phyloP scores from a whole-genome alignment of 352 stramenopile species.

The Pythium dissimile region DNA sequence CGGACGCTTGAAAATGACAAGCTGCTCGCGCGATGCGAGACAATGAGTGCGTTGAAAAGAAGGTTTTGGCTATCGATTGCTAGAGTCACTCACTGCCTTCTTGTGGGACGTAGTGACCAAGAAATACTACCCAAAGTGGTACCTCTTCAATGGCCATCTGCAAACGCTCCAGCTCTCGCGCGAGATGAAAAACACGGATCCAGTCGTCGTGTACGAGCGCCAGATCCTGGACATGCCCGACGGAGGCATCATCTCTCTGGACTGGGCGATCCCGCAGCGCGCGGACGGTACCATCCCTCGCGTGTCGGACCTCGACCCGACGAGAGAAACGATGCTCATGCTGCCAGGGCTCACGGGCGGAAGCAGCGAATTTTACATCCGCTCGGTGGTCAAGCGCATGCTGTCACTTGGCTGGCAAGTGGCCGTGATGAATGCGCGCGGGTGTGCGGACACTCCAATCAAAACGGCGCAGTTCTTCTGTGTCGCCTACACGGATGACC shows the following conservation, averaged over 20 bases:
- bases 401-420: constrained; percentile 54
- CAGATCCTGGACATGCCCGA: constrained; percentile 61
- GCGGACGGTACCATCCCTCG: constrained; percentile 14
- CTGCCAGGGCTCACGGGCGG: constrained; percentile 59
- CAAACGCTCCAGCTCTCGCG: constrained; percentile 53
- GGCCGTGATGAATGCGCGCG: constrained; percentile 69
- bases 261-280: constrained; percentile 57
- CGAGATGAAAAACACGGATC: constrained; percentile 37
- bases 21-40: constrained; percentile 34
- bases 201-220: constrained; percentile 47
- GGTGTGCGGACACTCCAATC: constrained; percentile 61
- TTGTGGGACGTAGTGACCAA: background rate
- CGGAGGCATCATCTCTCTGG: constrained; percentile 63
- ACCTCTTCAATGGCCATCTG: constrained; percentile 64
- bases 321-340: constrained; percentile 40
- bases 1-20: constrained; percentile 30
- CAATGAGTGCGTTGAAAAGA: constrained; percentile 36
- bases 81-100: no score
- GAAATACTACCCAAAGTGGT: constrained; percentile 60
- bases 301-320: constrained; percentile 32
- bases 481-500: constrained; percentile 63
- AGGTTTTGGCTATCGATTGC: background rate
- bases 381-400: constrained; percentile 38
- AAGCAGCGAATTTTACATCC: constrained; percentile 70
- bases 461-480: constrained; percentile 64